phyloP scores from a whole-genome alignment of 495 filamentous ascomycete genomes.

The Aspergillus indologenus region DNA sequence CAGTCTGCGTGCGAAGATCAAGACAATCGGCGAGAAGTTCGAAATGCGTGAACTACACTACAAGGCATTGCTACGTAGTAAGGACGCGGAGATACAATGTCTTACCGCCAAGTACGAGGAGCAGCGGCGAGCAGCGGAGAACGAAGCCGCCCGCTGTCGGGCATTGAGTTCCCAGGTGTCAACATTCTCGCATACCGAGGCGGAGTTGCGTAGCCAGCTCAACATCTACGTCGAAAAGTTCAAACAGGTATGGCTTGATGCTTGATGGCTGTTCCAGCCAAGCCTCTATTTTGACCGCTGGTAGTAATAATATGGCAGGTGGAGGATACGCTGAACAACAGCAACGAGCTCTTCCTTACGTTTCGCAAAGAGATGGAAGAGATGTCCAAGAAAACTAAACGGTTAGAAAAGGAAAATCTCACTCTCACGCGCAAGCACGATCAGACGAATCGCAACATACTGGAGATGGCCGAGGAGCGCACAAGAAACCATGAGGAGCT shows the following conservation, averaged over 20 bases:
- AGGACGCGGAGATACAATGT: constrained; percentile 94
- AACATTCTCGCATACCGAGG: constrained; percentile 94
- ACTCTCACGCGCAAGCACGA: constrained; percentile 90
- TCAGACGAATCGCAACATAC: constrained; percentile 87
- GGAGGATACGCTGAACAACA: constrained; percentile 97
- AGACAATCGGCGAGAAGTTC: constrained; percentile 91
- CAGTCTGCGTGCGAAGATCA: constrained; percentile 87
- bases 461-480: constrained; percentile 97
- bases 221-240: constrained; percentile 99
- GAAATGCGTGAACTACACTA: constrained; percentile 92
- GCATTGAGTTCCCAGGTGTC: constrained; percentile 87
- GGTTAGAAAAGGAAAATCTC: constrained; percentile 94
- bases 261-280: constrained; percentile 5
- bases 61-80: constrained; percentile 81
- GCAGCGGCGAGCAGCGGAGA: constrained; percentile 81
- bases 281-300: constrained; percentile 11
- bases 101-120: constrained; percentile 83
- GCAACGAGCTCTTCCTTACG: constrained; percentile 95
- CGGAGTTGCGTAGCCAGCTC: constrained; percentile 87
- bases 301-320: constrained; percentile 59
- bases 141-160: constrained; percentile 71
- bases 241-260: constrained; percentile 76
- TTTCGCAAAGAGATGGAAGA: constrained; percentile 99
- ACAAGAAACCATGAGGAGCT: constrained; percentile 77
- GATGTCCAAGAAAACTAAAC: constrained; percentile 99